A percentile compares a stretch with the other conserved stretches of the same genome.
Conservation (phyloP, 78 protist genomes). For the Dictyostelium brefeldianum region DNA sequence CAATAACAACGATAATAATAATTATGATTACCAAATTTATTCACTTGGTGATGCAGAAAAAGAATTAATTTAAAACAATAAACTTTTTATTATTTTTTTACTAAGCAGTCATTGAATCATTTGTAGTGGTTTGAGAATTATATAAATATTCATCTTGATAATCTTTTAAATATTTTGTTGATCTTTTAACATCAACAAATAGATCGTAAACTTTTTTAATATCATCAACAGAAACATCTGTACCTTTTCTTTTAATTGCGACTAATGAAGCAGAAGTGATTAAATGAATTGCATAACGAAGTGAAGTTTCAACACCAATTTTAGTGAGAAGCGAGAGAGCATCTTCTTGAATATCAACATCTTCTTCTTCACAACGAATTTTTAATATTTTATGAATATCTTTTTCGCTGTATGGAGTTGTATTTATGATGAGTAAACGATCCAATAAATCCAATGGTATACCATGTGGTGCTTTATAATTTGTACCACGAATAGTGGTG, state of each 20-base stretch:
- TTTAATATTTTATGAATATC: constrained; percentile 80
- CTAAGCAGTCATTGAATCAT: not conserved
- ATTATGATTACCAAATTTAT: constrained; percentile 15
- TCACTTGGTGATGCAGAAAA: constrained; percentile 17
- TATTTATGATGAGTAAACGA: constrained; percentile 92
- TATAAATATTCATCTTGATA: constrained; percentile 89
- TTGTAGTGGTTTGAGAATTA: constrained; percentile 3
- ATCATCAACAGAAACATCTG: constrained; percentile 83
- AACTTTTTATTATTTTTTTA: not conserved
- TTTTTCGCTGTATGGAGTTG: constrained; percentile 89
- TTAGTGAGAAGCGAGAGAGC: constrained; percentile 92
- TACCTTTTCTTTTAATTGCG: constrained; percentile 88
- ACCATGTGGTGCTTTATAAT: constrained; percentile 98
- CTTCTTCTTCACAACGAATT: constrained; percentile 96
- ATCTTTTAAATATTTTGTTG: constrained; percentile 90
- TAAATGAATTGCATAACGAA: constrained; percentile 97
- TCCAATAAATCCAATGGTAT: constrained; percentile 99
- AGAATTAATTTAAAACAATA: not conserved
- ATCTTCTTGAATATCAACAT: constrained; percentile 95
- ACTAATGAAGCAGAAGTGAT: constrained; percentile 95
- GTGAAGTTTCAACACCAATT: constrained; percentile 93
- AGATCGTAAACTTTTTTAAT: constrained; percentile 91
- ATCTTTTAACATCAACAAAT: constrained; percentile 95
- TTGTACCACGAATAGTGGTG: constrained; percentile 97
- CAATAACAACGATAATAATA: not conserved